These are phyloP conservation scores for Alternaria metachromatica DNA, from an alignment of 2,329 filamentous ascomycete species.

Conservation along the genomic window DNA sequence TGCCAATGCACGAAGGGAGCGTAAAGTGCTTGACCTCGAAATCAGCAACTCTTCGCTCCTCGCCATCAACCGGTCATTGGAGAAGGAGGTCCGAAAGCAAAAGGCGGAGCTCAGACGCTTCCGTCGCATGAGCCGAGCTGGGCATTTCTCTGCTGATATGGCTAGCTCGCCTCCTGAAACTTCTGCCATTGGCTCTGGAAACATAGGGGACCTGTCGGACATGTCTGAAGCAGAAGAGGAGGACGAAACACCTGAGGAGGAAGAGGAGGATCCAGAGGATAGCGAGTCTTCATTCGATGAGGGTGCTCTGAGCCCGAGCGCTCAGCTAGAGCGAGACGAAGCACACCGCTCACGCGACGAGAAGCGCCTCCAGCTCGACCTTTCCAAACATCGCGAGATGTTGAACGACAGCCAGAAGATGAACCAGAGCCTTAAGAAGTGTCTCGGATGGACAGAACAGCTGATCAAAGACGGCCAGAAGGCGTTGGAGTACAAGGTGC, in stretches of 20 bases:
- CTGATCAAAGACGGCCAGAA: slow-evolving; percentile 88
- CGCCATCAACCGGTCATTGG: slow-evolving; percentile 92
- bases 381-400: slow-evolving; percentile 86
- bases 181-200: slow-evolving; percentile 38
- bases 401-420: slow-evolving; percentile 91
- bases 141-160: slow-evolving; percentile 69
- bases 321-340: slow-evolving; percentile 52
- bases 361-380: slow-evolving; percentile 80
- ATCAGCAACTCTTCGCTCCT: slow-evolving; percentile 95
- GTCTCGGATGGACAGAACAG: slow-evolving; percentile 86
- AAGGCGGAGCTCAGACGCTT: slow-evolving; percentile 86
- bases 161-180: slow-evolving; percentile 57
- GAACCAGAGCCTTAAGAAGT: slow-evolving; percentile 91
- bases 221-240: slow-evolving; percentile 46
- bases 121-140: slow-evolving; percentile 82
- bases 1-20: slow-evolving; percentile 85
- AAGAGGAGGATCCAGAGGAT: slow-evolving; percentile 55
- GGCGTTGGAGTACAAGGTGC: slow-evolving; percentile 82
- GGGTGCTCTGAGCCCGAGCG: slow-evolving; percentile 49
- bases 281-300: slow-evolving; percentile 62
- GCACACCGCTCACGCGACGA: slow-evolving; percentile 76
- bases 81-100: slow-evolving; percentile 90
- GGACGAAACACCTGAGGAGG: slow-evolving; percentile 40
- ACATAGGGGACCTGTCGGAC: slow-evolving; percentile 47
- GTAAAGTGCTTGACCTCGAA: slow-evolving; percentile 94